These are phyloP conservation scores for Xylariaceae sp. DNA, from an alignment of 2,329 filamentous ascomycete genomes.

Conservation along the genomic window DNA sequence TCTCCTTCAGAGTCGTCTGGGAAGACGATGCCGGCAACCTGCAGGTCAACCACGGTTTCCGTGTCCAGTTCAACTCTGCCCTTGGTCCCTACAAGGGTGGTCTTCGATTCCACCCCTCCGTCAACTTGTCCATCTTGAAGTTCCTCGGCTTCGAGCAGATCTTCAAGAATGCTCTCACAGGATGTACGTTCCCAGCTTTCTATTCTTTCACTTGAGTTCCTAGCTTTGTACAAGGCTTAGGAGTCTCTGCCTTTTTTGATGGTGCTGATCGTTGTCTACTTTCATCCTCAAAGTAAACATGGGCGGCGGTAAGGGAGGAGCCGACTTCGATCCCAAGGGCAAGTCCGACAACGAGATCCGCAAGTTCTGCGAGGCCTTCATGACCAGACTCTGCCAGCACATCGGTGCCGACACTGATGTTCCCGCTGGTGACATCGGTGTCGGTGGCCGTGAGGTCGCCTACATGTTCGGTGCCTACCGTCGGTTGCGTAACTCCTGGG, in stretches of 20 bases:
- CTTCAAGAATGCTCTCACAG: conserved; percentile 99
- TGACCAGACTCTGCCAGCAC: conserved; percentile 92
- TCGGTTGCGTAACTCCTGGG: conserved; percentile 81
- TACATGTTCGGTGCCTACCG: conserved; percentile 95
- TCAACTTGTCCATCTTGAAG: conserved; percentile 80
- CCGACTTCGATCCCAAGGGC: conserved; percentile 98
- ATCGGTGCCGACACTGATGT: conserved; percentile 96
- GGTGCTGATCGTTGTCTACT: conserved; percentile 4
- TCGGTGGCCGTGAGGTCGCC: conserved; percentile 85
- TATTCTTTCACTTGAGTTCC: not conserved
- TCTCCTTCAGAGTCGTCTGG: conserved; percentile 97
- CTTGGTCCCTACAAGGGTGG: conserved; percentile 98
- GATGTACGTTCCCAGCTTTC: conserved; percentile 54
- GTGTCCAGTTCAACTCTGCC: conserved; percentile 97
- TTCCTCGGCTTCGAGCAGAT: conserved; percentile 99
- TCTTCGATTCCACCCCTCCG: conserved; percentile 86
- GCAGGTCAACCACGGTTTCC: conserved; percentile 91
- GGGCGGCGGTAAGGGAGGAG: conserved; percentile 95
- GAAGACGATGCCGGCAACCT: conserved; percentile 86
- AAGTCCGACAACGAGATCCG: conserved; percentile 97
- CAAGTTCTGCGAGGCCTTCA: conserved; percentile 93
- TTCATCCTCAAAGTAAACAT: conserved; percentile 62
- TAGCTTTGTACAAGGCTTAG: too few relatives aligned
- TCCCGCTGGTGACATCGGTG: conserved; percentile 94
- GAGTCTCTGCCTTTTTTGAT: too few relatives aligned